phyloP scores from a whole-genome alignment of 2,329 filamentous ascomycete species.

The Epichloe bromicola region DNA sequence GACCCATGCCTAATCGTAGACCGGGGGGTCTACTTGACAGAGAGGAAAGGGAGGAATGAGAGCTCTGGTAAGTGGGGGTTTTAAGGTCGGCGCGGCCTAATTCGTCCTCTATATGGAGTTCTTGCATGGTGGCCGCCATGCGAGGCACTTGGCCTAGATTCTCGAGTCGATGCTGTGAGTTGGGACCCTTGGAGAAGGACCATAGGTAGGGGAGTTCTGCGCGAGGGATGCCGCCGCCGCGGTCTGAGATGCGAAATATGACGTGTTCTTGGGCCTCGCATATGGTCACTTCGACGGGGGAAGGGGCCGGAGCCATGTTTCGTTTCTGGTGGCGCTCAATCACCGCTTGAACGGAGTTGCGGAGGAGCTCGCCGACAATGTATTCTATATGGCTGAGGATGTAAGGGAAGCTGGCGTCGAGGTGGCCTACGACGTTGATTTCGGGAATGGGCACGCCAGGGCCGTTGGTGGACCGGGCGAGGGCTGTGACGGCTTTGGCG shows the following conservation, averaged over 20 bases:
- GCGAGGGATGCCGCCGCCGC: conserved; percentile 79
- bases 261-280: conserved; percentile 92
- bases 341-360: conserved; percentile 88
- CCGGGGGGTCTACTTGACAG: conserved; percentile 76
- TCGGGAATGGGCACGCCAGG: conserved; percentile 60
- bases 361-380: conserved; percentile 85
- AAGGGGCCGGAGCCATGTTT: conserved; percentile 37
- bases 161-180: conserved; percentile 61
- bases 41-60: conserved; percentile 64
- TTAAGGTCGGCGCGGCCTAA: conserved; percentile 28
- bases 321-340: conserved; percentile 55
- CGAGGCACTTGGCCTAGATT: conserved; percentile 80
- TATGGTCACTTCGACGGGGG: conserved; percentile 86
- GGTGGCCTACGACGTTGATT: conserved; percentile 71
- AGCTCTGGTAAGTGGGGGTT: conserved; percentile 37
- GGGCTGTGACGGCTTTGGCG: conserved; percentile 58
- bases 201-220: conserved; percentile 82
- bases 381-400: conserved; percentile 95
- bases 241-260: conserved; percentile 91
- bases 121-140: conserved; percentile 87
- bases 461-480: conserved; percentile 65
- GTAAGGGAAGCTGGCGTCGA: conserved; percentile 86
- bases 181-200: conserved; percentile 91
- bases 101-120: conserved; percentile 46
- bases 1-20: conserved; percentile 77